Evolutionary conservation across 306 rosid species (phyloP), one percentile per base, ranked within the genome.

Genomic region (Rosa multiflora): DNA sequence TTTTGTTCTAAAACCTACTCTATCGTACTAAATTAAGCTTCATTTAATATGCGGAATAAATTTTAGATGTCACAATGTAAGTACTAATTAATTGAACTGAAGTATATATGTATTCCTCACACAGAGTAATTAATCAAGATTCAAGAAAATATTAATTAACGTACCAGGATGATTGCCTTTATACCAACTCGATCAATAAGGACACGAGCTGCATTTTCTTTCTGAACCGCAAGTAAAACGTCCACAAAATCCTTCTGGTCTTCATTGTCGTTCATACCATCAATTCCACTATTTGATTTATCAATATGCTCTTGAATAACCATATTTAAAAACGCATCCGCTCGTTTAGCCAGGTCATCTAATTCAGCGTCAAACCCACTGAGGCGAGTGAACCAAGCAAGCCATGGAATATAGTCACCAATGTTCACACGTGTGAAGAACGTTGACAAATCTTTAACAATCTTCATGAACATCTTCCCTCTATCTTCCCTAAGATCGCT

Each of bases 381-480:
- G 11, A 66, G 4, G 9, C 47, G 23, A 17, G 70, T 66, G 43
- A 66, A 4, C 70, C 46, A 66, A 37, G 47, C n/a, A 37, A 66
- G 70, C 70, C 47, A 66, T 37, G 70, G 70, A 8, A 66, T 66
- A 37, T 15, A 66, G 47, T 66, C 70, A 15, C 70, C 70, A 37
- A 66, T 66, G 20, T 66, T 66, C 0, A 66, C 47, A 1, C 23
- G 46, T 17, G 47, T 37, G 70, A 66, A 66, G 23, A 66, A 14
- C 6, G 7, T 23, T 15, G 70, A 8, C 70, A 66, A 1, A 0
- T 66, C 70, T 37, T 2, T 6, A 17, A 47, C 4, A 35, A 66
- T 23, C 12, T 37, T 11, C 46, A 17, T 15, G 70, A 66, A 66
- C n/a, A 0, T 8, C 70, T 37, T 66, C 46, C 70, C 70, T 11